Evolutionary conservation across 1,139 yeast species (phyloP).

Genomic region (Sugiyamaella japonica): DNA sequence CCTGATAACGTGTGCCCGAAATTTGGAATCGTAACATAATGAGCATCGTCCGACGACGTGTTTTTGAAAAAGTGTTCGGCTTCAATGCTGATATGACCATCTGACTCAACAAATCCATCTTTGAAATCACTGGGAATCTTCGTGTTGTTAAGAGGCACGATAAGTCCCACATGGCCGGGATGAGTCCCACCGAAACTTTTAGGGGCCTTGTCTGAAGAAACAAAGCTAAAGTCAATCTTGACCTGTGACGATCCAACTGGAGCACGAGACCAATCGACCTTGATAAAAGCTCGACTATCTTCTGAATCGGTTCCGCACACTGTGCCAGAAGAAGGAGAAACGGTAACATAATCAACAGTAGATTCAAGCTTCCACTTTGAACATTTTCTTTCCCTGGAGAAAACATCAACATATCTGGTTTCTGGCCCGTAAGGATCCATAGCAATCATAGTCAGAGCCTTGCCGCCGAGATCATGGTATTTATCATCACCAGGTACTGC

Average conservation of each 20-base stretch:
- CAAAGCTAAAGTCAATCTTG: slow-evolving; percentile 11
- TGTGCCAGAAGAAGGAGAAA: slow-evolving; percentile 19
- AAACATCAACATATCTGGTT: slow-evolving; percentile 23
- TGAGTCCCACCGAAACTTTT: slow-evolving; percentile 15
- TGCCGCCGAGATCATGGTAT: slow-evolving; percentile 21
- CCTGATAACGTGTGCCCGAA: slow-evolving; percentile 26
- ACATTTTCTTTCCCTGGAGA: slow-evolving; percentile 20
- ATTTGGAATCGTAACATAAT: slow-evolving; percentile 21
- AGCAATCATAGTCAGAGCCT: slow-evolving; percentile 17
- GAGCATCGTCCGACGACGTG: slow-evolving; percentile 16
- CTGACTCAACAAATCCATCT: slow-evolving; percentile 27
- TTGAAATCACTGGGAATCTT: slow-evolving; percentile 20
- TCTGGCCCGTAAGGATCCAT: slow-evolving; percentile 21
- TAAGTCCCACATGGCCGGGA: slow-evolving; percentile 5
- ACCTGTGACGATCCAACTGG: slow-evolving; percentile 12
- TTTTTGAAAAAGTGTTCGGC: slow-evolving; percentile 18
- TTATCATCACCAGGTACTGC: slow-evolving; percentile 27
- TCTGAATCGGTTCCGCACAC: slow-evolving; percentile 18
- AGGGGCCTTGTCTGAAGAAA: slow-evolving; percentile 8
- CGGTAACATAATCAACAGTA: slow-evolving; percentile 18
- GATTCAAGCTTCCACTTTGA: slow-evolving; percentile 18
- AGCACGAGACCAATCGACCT: slow-evolving; percentile 20
- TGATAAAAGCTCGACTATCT: slow-evolving; percentile 17
- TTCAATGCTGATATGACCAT: slow-evolving; percentile 24
- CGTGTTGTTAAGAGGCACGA: slow-evolving; percentile 20